Evolutionary conservation across 305 asterid genomes (phyloP), one percentile per base, ranked within the genome.

Genomic region (Ajuga reptans): DNA sequence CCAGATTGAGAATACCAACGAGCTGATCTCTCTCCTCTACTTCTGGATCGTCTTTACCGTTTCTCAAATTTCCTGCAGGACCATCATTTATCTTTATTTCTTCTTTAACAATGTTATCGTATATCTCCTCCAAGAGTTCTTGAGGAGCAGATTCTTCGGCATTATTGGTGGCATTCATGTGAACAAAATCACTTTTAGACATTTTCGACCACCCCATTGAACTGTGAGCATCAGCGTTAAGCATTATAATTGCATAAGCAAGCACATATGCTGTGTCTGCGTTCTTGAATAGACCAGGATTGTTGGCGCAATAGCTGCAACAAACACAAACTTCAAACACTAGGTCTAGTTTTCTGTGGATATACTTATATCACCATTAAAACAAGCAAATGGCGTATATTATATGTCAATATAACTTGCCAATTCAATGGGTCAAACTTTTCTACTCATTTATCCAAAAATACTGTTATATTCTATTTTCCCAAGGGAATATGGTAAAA

Each of bases 221-320:
- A 82, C 84, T 83, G 83, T 91, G 96, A 80, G 94, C 91, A 87
- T 89, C 96, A 65, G 96, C 84, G 66, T 85, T 87, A 81, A 94
- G 84, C 97, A 91, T 80, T 72, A 94, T 85, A 82, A 86, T 86
- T 37, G 98, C 92, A 84, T 91, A 91, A 50, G 96, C 98, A 68
- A 94, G 95, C 77, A 91, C 93, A 80, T 94, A 94, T 31, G 95
- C 98, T 16, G 95, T 80, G 77, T 94, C 93, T 64, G 98, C 99
- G 75, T 82, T 89, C 92, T 84, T 94, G 84, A 94, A 94, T 67
- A 86, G 72, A 72, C 88, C 90, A 65, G 99, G 97, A 76, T 89
- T 94, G 56, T 85, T 91, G 52, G 92, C 86, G 81, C 89, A 91
- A 78, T 86, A 94, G 79, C 99, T 94, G 91, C 90, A 75, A 76